Base-by-base conservation (phyloP, 148 eudicot genomes). In the Simmondsia chinensis region DNA sequence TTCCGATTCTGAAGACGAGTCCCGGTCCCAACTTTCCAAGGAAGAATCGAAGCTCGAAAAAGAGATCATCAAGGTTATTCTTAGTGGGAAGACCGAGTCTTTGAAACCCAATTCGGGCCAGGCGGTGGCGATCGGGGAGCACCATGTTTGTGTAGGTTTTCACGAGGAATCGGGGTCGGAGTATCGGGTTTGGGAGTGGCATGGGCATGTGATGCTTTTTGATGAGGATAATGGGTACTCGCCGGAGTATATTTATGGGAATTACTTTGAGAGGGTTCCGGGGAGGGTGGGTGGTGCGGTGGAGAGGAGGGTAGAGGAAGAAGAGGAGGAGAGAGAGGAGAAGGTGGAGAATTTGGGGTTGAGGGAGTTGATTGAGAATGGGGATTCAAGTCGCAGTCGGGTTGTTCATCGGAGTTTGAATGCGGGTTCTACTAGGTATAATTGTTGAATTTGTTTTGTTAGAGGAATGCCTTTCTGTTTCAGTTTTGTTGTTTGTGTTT, bases 121-220 rank as follows among this genome's bases (percentile, higher is more conserved):
- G 48, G 99, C 96, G 2, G 73, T 86, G 1, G 25, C 82, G 16
- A 66, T 93, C 19, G 87, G 93, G 0, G 94, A 93, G 7, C 83
- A 93, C 36, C 83, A 93, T 56, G 68, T 93, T 24, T 93, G 96
- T 30, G 82, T 93, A 2, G 99, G 96, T 39, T 93, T 79, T 66
- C 94, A 86, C 18, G 71, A 72, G 48, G 94, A 93, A 14, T 22
- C 26, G 4, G 89, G 68, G 25, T 77, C 96, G 35, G 86, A 79
- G 45, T 86, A 86, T 40, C 77, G 99, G 56, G 99, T 93, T 20
- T 93, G 99, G 96, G 96, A 93, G 65, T 93, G 99, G 96, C 99
- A 93, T 22, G 99, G 96, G 0, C 99, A 93, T 70, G 59, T 86
- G 0, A 93, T 93, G 99, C 7, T 93, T 66, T 86, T 86, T 50